Percentiles rank a stretch among this genome's conserved stretches.
These are phyloP conservation scores for Cenococcum geophilum DNA, from an alignment of 495 filamentous ascomycete species.

Conservation along the genomic window DNA sequence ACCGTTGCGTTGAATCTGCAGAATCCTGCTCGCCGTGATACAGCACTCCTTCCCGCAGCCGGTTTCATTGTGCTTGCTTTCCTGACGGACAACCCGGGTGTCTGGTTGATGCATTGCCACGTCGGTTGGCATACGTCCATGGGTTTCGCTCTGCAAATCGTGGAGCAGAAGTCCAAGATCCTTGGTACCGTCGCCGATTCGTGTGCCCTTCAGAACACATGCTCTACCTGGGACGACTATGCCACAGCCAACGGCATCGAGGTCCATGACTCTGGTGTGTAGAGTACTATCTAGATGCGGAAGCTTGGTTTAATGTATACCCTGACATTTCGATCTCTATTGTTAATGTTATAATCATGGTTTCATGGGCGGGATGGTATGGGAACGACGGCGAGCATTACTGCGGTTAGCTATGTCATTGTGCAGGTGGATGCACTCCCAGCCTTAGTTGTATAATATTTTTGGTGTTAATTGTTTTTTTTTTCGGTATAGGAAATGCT, in stretches of 20 bases:
- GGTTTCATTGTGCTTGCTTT: constrained; percentile 36
- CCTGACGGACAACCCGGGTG: constrained; percentile 35
- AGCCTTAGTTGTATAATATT: no score
- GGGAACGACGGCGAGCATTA: no score
- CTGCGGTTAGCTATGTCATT: no score
- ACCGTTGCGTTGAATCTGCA: constrained; percentile 29
- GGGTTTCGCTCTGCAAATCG: constrained; percentile 39
- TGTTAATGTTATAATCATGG: no score
- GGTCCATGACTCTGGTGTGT: constrained; percentile 1
- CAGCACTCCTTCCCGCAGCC: constrained; percentile 28
- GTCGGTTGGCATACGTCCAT: constrained; percentile 34
- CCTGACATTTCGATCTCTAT: no score
- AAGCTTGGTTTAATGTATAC: no score
- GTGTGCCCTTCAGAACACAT: background rate
- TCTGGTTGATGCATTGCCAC: constrained; percentile 39
- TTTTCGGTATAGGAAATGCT: no score
- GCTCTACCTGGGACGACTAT: background rate
- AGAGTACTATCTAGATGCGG: background rate
- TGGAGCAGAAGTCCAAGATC: constrained; percentile 33
- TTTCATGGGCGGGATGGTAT: no score
- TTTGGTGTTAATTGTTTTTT: no score
- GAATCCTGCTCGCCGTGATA: constrained; percentile 35
- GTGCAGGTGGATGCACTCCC: no score
- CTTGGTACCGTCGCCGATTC: background rate
- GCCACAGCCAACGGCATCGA: background rate